Evolutionary conservation across 164 flowering plant species (phyloP).

Genomic region (Santalum album): DNA sequence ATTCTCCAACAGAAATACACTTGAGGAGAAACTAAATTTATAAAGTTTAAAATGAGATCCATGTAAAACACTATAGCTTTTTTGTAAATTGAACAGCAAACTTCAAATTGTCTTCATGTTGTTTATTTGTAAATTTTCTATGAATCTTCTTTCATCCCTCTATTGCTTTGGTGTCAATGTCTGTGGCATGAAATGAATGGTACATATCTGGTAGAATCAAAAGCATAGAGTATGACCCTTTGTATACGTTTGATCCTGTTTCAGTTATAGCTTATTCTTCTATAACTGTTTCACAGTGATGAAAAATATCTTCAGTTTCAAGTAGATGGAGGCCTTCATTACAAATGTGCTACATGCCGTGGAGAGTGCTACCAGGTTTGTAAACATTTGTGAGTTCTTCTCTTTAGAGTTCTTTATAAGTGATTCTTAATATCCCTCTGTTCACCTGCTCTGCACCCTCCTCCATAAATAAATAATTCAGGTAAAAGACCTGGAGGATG

Average conservation of each 20-base stretch:
- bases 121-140: too few relatives aligned
- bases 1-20: too few relatives aligned
- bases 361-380: constrained; percentile 91
- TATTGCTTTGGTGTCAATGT: too few relatives aligned
- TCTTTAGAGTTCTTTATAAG: background rate
- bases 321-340: constrained; percentile 75
- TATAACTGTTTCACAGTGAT: constrained; percentile 52
- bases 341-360: constrained; percentile 92
- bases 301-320: constrained; percentile 87
- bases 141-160: too few relatives aligned
- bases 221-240: too few relatives aligned
- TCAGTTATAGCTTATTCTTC: constrained; percentile 4
- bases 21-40: too few relatives aligned
- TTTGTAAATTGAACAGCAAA: too few relatives aligned
- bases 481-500: constrained; percentile 85
- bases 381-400: constrained; percentile 2
- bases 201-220: too few relatives aligned
- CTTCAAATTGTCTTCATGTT: too few relatives aligned
- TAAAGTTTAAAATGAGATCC: too few relatives aligned
- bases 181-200: too few relatives aligned
- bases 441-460: background rate
- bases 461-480: constrained; percentile 13
- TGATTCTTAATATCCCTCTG: background rate
- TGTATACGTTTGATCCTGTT: background rate
- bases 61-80: too few relatives aligned